phyloP scores from a whole-genome alignment of 345 rosid species.

The Eucalyptus pauciflora region DNA sequence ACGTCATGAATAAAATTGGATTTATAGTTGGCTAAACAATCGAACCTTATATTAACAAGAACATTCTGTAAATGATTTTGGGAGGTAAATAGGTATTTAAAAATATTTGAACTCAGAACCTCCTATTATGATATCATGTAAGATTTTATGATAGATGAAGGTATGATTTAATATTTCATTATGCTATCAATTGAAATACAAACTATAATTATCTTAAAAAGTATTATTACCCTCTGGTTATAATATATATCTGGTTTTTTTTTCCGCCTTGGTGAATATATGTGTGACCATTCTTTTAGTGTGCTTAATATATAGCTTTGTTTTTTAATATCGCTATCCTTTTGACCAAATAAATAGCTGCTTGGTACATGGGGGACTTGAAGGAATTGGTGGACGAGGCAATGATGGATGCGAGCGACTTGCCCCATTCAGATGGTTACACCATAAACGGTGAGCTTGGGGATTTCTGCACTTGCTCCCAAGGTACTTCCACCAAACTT shows the following conservation, averaged over 20 bases:
- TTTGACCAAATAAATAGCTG: not conserved
- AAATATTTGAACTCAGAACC: not conserved
- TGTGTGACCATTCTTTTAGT: not conserved
- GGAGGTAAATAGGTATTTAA: not conserved
- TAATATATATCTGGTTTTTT: not conserved
- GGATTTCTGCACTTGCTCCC: constrained; percentile 1
- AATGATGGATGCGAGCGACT: not conserved
- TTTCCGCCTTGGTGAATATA: not conserved
- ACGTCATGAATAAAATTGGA: not conserved
- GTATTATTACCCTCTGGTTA: not conserved
- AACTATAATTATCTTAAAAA: not conserved
- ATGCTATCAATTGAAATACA: not conserved
- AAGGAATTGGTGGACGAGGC: not conserved
- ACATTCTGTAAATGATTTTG: not conserved
- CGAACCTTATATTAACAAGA: not conserved
- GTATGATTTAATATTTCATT: not conserved
- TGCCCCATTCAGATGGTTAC: constrained; percentile 1
- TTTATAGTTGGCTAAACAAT: not conserved
- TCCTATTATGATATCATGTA: not conserved
- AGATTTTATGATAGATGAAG: not conserved
- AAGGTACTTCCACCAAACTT: not conserved
- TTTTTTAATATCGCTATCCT: not conserved
- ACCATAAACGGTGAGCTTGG: constrained; percentile 8
- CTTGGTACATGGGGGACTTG: constrained; percentile 1
- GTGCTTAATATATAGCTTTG: not conserved